phyloP scores from a whole-genome alignment of 2,329 filamentous ascomycete genomes.

The Aspergillus quadricinctus region DNA sequence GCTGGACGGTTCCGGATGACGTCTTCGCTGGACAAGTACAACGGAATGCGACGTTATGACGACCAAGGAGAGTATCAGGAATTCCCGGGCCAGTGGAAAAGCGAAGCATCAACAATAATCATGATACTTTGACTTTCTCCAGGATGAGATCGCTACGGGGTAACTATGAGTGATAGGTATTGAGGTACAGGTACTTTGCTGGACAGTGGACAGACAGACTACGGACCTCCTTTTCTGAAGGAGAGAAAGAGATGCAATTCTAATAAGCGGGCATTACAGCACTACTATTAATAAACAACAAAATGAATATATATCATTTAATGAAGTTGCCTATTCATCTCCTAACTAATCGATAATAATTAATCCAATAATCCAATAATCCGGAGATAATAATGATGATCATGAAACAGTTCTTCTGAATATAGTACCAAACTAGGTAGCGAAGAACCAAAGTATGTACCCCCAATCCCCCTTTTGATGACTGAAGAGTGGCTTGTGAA shows the following conservation, averaged over 20 bases:
- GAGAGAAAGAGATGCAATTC: not conserved
- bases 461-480: not conserved
- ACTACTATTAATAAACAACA: not conserved
- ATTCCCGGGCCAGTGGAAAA: constrained; percentile 8
- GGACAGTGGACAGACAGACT: too few relatives aligned
- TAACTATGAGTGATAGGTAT: not conserved
- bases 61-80: constrained; percentile 5
- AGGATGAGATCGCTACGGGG: not conserved
- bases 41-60: constrained; percentile 20
- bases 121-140: not conserved
- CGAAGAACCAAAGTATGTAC: not conserved
- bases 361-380: not conserved
- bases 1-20: constrained; percentile 29
- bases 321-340: not conserved
- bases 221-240: not conserved
- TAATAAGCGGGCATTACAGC: not conserved
- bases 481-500: not conserved
- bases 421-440: not conserved
- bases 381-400: not conserved
- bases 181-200: not conserved
- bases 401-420: not conserved
- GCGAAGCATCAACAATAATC: not conserved
- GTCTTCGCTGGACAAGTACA: constrained; percentile 24
- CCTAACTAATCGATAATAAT: not conserved
- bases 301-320: not conserved